Conservation (phyloP, 371 early-diverging fungal genomes). For the Choanephora cucurbitarum region DNA sequence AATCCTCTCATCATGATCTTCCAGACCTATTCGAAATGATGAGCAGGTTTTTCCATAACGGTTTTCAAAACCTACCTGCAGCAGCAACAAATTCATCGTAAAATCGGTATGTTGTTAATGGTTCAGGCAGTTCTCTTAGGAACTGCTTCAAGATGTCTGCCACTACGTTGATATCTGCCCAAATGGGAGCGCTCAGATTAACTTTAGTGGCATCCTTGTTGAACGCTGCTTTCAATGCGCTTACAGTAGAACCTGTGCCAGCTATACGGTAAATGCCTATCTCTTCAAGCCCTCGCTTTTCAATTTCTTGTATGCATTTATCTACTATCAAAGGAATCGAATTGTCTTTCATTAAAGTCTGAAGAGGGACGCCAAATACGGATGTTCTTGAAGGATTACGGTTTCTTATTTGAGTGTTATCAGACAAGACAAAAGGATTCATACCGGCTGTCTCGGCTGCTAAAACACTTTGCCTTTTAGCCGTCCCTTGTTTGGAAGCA, state of each 20-base stretch:
- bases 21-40: conserved; percentile 45
- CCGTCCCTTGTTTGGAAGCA: conserved; percentile 77
- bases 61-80: conserved; percentile 58
- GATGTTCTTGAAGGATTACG: conserved; percentile 14
- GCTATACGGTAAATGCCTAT: conserved; percentile 85
- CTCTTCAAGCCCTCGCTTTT: conserved; percentile 79
- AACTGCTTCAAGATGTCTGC: conserved; percentile 94
- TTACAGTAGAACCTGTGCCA: conserved; percentile 69
- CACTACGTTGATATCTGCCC: conserved; percentile 83
- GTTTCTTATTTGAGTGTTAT: neutral
- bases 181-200: conserved; percentile 64
- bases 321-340: conserved; percentile 62
- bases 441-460: conserved; percentile 32
- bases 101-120: conserved; percentile 80
- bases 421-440: neutral
- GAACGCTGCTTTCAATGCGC: conserved; percentile 60
- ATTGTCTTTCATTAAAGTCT: conserved; percentile 60
- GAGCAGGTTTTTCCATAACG: neutral
- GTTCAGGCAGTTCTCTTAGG: conserved; percentile 91
- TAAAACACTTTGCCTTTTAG: conserved; percentile 57
- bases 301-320: conserved; percentile 78
- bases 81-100: conserved; percentile 84
- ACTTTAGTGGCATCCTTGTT: conserved; percentile 60
- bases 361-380: conserved; percentile 68
- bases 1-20: conserved; percentile 78